phyloP scores from a whole-genome alignment of 2,329 filamentous ascomycete species.

The Rutstroemia sp. region DNA sequence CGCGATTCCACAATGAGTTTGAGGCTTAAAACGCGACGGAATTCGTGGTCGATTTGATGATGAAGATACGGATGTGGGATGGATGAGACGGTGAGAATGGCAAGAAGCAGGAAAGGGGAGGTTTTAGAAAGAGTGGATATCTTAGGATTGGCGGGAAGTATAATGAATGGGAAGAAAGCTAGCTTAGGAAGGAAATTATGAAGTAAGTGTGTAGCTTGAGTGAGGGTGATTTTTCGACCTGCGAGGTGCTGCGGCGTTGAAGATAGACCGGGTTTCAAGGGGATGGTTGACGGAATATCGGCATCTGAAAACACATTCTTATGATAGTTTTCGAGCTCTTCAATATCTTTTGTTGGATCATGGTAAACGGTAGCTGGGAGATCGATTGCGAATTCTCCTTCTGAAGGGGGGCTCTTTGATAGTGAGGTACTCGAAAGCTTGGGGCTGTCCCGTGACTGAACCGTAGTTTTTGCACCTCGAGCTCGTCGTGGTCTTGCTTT shows the following conservation, averaged over 20 bases:
- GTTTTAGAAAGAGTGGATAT: constrained; percentile 20
- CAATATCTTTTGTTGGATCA: constrained; percentile 17
- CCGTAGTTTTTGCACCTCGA: constrained; percentile 9
- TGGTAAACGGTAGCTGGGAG: constrained; percentile 17
- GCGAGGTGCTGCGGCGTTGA: constrained; percentile 11
- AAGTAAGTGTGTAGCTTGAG: constrained; percentile 21
- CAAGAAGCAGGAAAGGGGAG: constrained; percentile 25
- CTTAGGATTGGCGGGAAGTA: constrained; percentile 17
- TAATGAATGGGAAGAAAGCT: constrained; percentile 25
- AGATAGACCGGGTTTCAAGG: not conserved
- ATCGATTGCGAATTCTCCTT: constrained; percentile 21
- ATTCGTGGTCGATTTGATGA: constrained; percentile 26
- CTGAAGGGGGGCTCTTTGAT: not conserved
- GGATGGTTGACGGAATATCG: not conserved
- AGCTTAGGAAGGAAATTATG: constrained; percentile 12
- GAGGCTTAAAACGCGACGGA: constrained; percentile 22
- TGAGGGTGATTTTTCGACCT: constrained; percentile 17
- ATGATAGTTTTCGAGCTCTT: constrained; percentile 19
- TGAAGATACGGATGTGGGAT: constrained; percentile 19
- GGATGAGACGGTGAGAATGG: constrained; percentile 23
- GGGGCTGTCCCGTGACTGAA: not conserved
- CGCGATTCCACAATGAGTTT: constrained; percentile 45
- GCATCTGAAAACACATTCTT: constrained; percentile 16
- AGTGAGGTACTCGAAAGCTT: not conserved
- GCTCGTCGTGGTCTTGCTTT: constrained; percentile 26